These are phyloP conservation scores for Tetracentron sinense DNA, from an alignment of 164 flowering plant species.

Conservation along the genomic window DNA sequence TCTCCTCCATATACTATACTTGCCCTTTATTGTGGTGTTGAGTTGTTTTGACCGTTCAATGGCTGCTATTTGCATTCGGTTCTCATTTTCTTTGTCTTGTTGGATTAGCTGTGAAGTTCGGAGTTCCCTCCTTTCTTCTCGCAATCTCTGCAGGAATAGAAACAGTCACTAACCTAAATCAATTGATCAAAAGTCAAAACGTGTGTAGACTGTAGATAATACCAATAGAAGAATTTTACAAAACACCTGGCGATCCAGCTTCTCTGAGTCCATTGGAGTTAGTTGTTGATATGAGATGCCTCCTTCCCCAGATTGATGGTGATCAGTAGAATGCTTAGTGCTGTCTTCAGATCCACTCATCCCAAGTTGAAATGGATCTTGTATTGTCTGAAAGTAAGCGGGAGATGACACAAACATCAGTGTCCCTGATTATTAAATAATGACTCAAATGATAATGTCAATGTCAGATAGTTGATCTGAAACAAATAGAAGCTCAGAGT, in stretches of 20 bases:
- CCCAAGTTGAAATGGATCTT: constrained; percentile 27
- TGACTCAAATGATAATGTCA: too few relatives aligned
- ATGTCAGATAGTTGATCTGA: neutral
- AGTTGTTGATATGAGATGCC: constrained; percentile 17
- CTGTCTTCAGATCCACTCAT: constrained; percentile 19
- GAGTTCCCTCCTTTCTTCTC: constrained; percentile 50
- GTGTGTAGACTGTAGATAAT: too few relatives aligned
- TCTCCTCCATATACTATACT: constrained; percentile 87
- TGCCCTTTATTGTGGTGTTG: constrained; percentile 52
- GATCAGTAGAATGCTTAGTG: constrained; percentile 16
- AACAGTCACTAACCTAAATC: constrained; percentile 15
- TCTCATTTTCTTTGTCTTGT: constrained; percentile 48
- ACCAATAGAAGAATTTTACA: constrained; percentile 6
- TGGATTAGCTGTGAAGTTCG: constrained; percentile 48
- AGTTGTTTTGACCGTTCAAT: constrained; percentile 47
- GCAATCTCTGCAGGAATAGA: constrained; percentile 41
- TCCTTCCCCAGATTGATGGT: constrained; percentile 27
- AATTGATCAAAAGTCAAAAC: constrained; percentile 1
- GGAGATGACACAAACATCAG: neutral
- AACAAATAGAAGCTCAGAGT: neutral
- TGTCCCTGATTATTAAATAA: neutral
- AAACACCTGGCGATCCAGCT: constrained; percentile 62
- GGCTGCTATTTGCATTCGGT: constrained; percentile 50
- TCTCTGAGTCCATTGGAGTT: constrained; percentile 48
- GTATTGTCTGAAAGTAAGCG: constrained; percentile 17